Conservation (phyloP, 2,329 filamentous ascomycete genomes). For the Waltergamsia citrina region DNA sequence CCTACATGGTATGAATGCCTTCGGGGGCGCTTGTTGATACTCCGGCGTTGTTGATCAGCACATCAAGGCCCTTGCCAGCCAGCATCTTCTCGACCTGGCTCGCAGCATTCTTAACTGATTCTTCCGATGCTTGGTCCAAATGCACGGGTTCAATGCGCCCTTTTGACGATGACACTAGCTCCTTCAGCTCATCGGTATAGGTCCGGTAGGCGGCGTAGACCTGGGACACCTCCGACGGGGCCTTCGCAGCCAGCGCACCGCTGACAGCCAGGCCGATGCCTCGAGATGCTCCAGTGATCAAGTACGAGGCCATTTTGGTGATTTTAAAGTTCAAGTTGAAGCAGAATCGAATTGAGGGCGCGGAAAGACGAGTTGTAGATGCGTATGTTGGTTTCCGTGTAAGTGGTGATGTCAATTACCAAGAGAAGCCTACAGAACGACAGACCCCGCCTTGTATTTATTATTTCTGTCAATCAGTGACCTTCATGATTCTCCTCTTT, state of each 20-base stretch:
- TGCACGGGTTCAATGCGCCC: constrained; percentile 2
- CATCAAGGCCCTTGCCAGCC: constrained; percentile 2
- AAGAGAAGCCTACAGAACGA: too few species aligned
- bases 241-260: constrained; percentile 12
- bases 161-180: background rate
- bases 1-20: background rate
- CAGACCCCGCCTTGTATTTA: too few species aligned
- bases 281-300: constrained; percentile 23
- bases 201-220: constrained; percentile 4
- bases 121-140: constrained; percentile 2
- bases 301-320: constrained; percentile 21
- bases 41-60: constrained; percentile 5
- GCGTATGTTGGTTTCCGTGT: too few species aligned
- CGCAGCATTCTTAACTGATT: constrained; percentile 1
- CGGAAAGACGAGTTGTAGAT: too few species aligned
- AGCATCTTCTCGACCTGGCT: constrained; percentile 3
- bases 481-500: too few species aligned
- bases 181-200: constrained; percentile 1
- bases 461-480: too few species aligned
- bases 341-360: too few species aligned
- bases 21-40: background rate
- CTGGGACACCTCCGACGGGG: constrained; percentile 4
- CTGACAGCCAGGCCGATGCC: constrained; percentile 24
- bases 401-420: too few species aligned
- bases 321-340: background rate